A percentile compares a stretch with the other conserved stretches of the same genome.
Evolutionary conservation across 1,284 basidiomycete species (phyloP).

Genomic region (Phlebopus sp.): DNA sequence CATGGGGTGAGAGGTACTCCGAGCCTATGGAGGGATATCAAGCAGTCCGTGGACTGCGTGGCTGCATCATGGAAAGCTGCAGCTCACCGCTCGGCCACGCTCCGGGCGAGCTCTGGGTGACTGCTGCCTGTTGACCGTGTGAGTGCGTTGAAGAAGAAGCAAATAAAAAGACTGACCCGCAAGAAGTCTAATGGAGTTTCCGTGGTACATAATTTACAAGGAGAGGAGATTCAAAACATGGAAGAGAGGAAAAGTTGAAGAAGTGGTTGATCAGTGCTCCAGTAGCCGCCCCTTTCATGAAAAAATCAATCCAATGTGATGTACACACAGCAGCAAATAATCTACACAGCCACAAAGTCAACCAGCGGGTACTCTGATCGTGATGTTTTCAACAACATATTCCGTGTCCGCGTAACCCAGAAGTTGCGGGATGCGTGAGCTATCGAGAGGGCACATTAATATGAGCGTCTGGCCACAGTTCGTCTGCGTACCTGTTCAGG

Average conservation of each 20-base stretch:
- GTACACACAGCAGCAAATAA: conserved; percentile 28
- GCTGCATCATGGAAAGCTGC: conserved; percentile 43
- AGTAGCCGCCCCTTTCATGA: not conserved
- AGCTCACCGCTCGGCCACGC: conserved; percentile 93
- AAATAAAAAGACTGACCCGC: conserved; percentile 61
- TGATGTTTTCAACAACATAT: conserved; percentile 94
- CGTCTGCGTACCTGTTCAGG: conserved; percentile 69
- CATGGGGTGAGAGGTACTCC: conserved; percentile 88
- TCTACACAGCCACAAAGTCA: conserved; percentile 27
- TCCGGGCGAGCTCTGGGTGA: conserved; percentile 94
- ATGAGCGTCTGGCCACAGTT: not conserved
- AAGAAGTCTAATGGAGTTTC: conserved; percentile 91
- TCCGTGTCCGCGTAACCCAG: conserved; percentile 95
- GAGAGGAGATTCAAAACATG: conserved; percentile 28
- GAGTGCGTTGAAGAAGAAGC: conserved; percentile 13
- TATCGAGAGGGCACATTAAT: conserved; percentile 30
- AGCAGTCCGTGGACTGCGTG: conserved; percentile 43
- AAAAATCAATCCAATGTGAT: not conserved
- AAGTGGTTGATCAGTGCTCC: not conserved
- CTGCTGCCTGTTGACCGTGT: conserved; percentile 76
- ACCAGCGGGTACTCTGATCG: conserved; percentile 48
- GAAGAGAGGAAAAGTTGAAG: conserved; percentile 17
- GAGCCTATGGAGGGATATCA: conserved; percentile 58
- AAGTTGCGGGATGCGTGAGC: conserved; percentile 77
- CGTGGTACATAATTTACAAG: conserved; percentile 69